Percentiles rank a stretch among this genome's conserved stretches.
Conservation (phyloP, 805 yeast genomes). For the Hyphopichia homilentoma region DNA sequence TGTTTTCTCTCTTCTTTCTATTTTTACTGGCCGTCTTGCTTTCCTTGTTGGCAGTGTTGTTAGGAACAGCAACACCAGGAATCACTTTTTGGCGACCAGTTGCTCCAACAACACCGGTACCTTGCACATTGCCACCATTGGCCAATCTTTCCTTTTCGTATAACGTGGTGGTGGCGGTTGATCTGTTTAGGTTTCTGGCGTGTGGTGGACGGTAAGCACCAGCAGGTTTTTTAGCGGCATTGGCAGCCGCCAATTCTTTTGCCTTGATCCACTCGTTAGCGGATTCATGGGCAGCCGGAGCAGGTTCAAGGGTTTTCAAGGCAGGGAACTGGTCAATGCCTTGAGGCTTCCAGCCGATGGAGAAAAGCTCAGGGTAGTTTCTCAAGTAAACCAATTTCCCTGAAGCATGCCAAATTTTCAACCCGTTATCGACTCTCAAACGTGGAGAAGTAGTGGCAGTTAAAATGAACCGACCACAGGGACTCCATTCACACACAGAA, state of each 20-base stretch:
- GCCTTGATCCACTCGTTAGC: conserved; percentile 57
- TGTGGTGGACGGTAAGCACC: conserved; percentile 98
- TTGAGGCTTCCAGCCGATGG: conserved; percentile 83
- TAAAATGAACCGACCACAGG: conserved; percentile 88
- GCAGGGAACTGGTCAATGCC: conserved; percentile 52
- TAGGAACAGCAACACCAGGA: conserved; percentile 55
- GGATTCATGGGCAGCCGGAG: conserved; percentile 67
- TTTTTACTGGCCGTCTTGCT: conserved; percentile 68
- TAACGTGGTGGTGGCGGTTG: conserved; percentile 44
- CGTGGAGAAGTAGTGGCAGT: conserved; percentile 98
- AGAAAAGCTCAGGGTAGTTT: conserved; percentile 76
- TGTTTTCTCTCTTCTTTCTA: conserved; percentile 70
- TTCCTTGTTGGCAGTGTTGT: conserved; percentile 39
- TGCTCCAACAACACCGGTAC: conserved; percentile 11
- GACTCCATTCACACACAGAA: conserved; percentile 96
- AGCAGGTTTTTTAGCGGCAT: conserved; percentile 51
- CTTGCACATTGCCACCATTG: conserved; percentile 13
- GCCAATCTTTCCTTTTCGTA: conserved; percentile 57
- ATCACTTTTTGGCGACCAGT: conserved; percentile 34
- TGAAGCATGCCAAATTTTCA: conserved; percentile 86
- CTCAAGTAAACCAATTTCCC: conserved; percentile 77
- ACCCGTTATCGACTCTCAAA: conserved; percentile 93
- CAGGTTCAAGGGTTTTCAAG: conserved; percentile 45
- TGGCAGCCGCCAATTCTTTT: conserved; percentile 29
- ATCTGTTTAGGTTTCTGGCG: conserved; percentile 51